Evolutionary conservation across 495 filamentous ascomycete species (phyloP).

Genomic region (Thozetella sp.): DNA sequence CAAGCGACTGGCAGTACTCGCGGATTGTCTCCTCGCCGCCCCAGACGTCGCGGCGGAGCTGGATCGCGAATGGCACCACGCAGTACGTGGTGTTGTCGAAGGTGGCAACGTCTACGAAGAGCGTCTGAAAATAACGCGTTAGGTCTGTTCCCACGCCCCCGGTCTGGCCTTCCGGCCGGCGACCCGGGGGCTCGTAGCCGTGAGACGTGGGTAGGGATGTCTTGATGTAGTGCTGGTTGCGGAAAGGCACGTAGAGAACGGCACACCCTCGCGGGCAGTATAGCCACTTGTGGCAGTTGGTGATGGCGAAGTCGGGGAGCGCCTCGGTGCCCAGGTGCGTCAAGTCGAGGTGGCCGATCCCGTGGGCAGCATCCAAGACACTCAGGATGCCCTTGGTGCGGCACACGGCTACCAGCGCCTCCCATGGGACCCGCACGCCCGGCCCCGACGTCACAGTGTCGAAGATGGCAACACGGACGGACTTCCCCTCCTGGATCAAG

Average conservation of each 20-base stretch:
- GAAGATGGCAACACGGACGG: conserved; percentile 62
- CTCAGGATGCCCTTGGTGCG: conserved; percentile 56
- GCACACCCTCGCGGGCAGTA: conserved; percentile 75
- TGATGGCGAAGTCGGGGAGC: conserved; percentile 75
- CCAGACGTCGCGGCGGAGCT: conserved; percentile 65
- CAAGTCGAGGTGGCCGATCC: conserved; percentile 69
- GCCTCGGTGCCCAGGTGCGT: conserved; percentile 52
- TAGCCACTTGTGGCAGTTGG: conserved; percentile 86
- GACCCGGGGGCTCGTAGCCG: conserved; percentile 37
- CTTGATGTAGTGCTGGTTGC: conserved; percentile 71
- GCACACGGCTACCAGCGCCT: conserved; percentile 61
- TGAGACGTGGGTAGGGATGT: conserved; percentile 70
- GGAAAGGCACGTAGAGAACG: conserved; percentile 70
- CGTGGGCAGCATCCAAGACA: conserved; percentile 73
- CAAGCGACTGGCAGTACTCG: conserved; percentile 56
- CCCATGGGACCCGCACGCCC: conserved; percentile 74
- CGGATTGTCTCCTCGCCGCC: conserved; percentile 74
- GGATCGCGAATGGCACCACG: conserved; percentile 65
- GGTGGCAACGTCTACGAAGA: conserved; percentile 76
- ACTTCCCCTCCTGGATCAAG: conserved; percentile 42
- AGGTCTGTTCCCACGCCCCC: not conserved
- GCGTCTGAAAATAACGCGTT: conserved; percentile 50
- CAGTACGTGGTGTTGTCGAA: conserved; percentile 68
- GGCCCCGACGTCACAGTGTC: conserved; percentile 76
- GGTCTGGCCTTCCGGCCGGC: conserved; percentile 10